Conservation (phyloP, 2,329 filamentous ascomycete species). For the Fusarium aywerte region DNA sequence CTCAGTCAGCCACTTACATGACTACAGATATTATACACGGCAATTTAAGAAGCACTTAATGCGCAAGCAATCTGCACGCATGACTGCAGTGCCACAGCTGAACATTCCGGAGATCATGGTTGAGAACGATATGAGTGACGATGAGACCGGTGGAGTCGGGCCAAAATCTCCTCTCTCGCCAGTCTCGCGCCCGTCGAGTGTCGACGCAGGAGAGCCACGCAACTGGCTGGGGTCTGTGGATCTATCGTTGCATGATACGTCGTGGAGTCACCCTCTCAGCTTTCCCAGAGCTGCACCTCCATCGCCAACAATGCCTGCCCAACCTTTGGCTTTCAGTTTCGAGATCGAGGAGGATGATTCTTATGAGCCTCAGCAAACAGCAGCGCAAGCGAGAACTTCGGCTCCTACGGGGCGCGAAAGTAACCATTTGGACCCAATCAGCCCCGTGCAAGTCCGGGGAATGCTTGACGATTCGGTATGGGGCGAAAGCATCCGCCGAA, state of each 20-base stretch:
- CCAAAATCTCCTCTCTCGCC: conserved; percentile 40
- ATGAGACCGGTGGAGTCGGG: conserved; percentile 39
- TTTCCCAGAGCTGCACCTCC: conserved; percentile 61
- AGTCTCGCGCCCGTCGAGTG: conserved; percentile 36
- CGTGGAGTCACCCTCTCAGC: conserved; percentile 62
- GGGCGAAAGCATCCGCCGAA: conserved; percentile 91
- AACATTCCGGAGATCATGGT: conserved; percentile 91
- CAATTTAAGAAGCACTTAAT: conserved; percentile 82
- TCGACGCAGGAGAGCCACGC: conserved; percentile 51
- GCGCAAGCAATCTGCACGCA: conserved; percentile 76
- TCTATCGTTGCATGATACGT: conserved; percentile 50
- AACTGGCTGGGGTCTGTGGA: conserved; percentile 59
- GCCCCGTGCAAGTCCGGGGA: conserved; percentile 79
- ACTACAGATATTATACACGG: conserved; percentile 77
- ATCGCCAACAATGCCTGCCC: conserved; percentile 57
- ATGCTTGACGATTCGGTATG: conserved; percentile 90
- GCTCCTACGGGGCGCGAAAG: conserved; percentile 70
- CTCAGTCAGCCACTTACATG: conserved; percentile 14
- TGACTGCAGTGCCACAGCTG: conserved; percentile 82
- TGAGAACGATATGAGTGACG: conserved; percentile 74
- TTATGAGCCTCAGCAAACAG: conserved; percentile 35
- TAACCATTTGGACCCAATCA: conserved; percentile 28
- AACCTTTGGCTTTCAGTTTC: conserved; percentile 68
- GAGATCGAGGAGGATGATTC: conserved; percentile 61
- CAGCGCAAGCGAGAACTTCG: conserved; percentile 57